Percentiles rank a stretch among this genome's conserved stretches.
Conservation (phyloP, 805 yeast species). For the Barnettozyma vustinii region DNA sequence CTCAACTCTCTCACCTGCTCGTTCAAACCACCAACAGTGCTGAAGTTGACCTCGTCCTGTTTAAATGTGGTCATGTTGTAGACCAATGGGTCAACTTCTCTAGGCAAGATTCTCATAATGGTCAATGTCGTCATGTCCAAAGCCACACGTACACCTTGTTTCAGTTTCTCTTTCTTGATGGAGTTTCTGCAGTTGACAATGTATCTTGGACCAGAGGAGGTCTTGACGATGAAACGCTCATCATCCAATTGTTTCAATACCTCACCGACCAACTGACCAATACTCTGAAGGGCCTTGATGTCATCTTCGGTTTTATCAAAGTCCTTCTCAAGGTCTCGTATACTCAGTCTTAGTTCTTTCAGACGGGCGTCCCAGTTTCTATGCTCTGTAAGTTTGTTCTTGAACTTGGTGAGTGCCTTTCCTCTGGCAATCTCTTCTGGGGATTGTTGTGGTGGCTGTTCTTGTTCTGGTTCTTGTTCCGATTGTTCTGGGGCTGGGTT, state of each 20-base stretch:
- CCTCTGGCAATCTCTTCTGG: constrained; percentile 66
- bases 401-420: constrained; percentile 71
- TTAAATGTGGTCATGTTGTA: constrained; percentile 97
- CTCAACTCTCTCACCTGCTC: constrained; percentile 95
- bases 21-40: constrained; percentile 91
- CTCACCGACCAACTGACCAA: constrained; percentile 96
- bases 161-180: constrained; percentile 72
- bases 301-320: constrained; percentile 95
- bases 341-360: constrained; percentile 74
- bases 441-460: constrained; percentile 23
- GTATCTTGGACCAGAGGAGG: constrained; percentile 94
- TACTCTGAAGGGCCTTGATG: constrained; percentile 93
- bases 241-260: constrained; percentile 92
- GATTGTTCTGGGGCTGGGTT: constrained; percentile 17
- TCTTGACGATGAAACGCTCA: constrained; percentile 92
- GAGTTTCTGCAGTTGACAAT: constrained; percentile 96
- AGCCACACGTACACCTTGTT: constrained; percentile 94
- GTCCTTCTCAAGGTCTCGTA: constrained; percentile 76
- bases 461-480: constrained; percentile 13
- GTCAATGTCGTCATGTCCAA: constrained; percentile 96
- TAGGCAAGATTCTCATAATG: constrained; percentile 93
- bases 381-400: constrained; percentile 84
- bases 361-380: constrained; percentile 90
- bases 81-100: constrained; percentile 97
- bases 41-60: constrained; percentile 95